Conservation (phyloP, 1,284 basidiomycete species). For the Puccinia hordei region DNA sequence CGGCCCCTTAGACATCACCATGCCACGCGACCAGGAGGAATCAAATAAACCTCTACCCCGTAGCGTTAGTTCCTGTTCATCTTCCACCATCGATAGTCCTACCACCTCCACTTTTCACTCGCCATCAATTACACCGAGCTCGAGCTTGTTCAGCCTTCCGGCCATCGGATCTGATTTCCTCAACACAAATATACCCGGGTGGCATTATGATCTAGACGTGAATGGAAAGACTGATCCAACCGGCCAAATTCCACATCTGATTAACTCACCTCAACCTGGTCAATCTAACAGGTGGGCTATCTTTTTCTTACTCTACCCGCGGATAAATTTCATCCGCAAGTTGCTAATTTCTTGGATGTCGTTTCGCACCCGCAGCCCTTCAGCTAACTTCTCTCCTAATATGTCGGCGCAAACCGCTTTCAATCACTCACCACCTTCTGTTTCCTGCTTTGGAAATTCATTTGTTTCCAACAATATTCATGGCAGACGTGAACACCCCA, state of each 20-base stretch:
- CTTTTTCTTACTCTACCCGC: background rate
- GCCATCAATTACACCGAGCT: conserved; percentile 12
- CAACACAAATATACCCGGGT: background rate
- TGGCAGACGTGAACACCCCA: conserved; percentile 7
- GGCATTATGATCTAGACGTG: background rate
- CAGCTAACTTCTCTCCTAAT: background rate
- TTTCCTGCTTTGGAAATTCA: conserved; percentile 1
- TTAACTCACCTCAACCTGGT: background rate
- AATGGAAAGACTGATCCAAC: background rate
- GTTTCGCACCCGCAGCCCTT: background rate
- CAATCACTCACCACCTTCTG: background rate
- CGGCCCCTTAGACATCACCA: conserved; percentile 15
- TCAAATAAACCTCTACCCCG: conserved; percentile 19
- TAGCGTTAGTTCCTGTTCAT: background rate
- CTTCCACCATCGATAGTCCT: conserved; percentile 4
- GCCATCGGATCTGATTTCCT: background rate
- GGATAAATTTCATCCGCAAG: background rate
- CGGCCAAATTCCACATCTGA: background rate
- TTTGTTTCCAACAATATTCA: background rate
- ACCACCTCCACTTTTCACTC: conserved; percentile 23
- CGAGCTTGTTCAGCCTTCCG: conserved; percentile 6
- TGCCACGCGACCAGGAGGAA: conserved; percentile 1
- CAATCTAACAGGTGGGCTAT: background rate
- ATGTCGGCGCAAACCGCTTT: conserved; percentile 26
- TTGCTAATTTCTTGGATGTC: background rate